Evolutionary conservation across 2,329 filamentous ascomycete genomes (phyloP), one percentile per base, ranked within the genome.

Genomic region (Botryotinia calthae): DNA sequence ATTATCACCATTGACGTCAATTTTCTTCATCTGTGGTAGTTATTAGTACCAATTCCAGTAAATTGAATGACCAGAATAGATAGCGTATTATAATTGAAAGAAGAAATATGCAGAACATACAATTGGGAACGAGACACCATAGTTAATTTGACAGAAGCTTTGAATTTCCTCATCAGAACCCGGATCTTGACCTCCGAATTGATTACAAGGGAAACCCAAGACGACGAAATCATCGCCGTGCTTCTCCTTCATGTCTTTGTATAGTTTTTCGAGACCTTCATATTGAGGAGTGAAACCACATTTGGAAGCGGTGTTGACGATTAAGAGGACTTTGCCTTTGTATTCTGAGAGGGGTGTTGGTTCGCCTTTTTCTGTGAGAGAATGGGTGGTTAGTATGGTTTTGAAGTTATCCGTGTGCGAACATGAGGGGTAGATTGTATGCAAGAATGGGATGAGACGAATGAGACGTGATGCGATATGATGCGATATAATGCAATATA

Each of bases 201-300:
- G 96, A 87, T 98, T 99, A 90, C 95, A 98, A 73, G 96, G 96
- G 85, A 99, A 98, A 79, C 95, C 96, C 81, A 99, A 87, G 84
- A 99, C 90, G 80, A 90, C 87, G 82, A 99, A 96, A 80, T 94
- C 87, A 76, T 77, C 81, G 88, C 73, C 75, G 28, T 97, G 85
- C 80, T 89, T 86, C 77, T 86, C 86, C 78, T 89, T 89, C 81
- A 98, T 80, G 73, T 86, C 84, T 83, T 97, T 93, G 89, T 97
- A 97, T 76, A 99, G 89, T 80, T 89, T 91, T 86, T 99, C 95
- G 69, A 99, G 92, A 46, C 93, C 93, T 76, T 89, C 90, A 84
- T 96, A 98, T 84, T 99, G 96, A 20, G 94, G 94, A 4, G 96
- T 98, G 89, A 98, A 98, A 82, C 96, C 95, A 87, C 96, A 99